Evolutionary conservation across 176 grass and related monocot species (phyloP), one percentile per base, ranked within the genome.

Genomic region (Thinopyrum elongatum): DNA sequence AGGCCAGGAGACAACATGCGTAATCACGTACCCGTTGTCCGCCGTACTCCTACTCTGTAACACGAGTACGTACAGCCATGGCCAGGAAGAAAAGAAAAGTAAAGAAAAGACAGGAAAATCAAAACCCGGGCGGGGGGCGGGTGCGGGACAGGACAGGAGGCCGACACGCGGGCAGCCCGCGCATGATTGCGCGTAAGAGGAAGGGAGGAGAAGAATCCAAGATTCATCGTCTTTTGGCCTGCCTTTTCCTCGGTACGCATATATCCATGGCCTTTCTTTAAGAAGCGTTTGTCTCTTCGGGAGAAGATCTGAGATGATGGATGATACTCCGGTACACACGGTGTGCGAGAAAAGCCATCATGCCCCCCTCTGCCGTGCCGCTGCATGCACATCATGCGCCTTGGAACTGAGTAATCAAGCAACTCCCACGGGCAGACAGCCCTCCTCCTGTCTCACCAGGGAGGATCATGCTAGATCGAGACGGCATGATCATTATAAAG

Each of bases 151-250:
- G 53, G 84, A 72, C 85, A 86, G 57, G 77, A 71, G 55, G 10
- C 64, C 63, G 87, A 88, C 87, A 88, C 53, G 80, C 81, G 81
- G 87, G 80, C 53, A 78, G 86, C 74, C 17, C 29, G 6, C 36
- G 62, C n/a, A 79, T 88, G 87, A 84, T 88, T 84, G 61, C 77
- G 70, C 79, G 62, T 67, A 57, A 70, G 59, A 26, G 65, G 22
- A 51, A 63, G 76, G 72, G 47, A 30, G 57, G 74, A 49, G 82
- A 89, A 89, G 88, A 81, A 89, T 89, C 88, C 82, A 83, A 88
- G 86, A 88, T 88, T 68, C 72, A 83, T 35, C 85, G 38, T 80
- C 85, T 80, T 86, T 80, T 63, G 28, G 19, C 31, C 66, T 33
- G 34, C 74, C 63, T 27, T 65, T n/a, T 17, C 49, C 49, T 53